Base-by-base conservation (phyloP, 169 alveolate species). In the Neospora caninum region DNA sequence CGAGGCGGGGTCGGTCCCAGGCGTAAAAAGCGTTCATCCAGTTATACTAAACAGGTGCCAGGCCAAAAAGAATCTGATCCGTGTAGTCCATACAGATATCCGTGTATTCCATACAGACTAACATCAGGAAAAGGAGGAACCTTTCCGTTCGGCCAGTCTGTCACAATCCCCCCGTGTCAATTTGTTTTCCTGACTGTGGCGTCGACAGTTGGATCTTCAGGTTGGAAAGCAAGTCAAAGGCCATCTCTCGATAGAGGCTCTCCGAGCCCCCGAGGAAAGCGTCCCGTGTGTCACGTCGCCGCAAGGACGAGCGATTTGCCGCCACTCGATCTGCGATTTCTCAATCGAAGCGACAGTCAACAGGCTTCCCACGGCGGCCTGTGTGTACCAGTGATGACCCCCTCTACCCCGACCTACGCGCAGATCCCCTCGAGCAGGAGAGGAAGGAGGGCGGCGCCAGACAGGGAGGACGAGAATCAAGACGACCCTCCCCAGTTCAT, bases 401-500 rank as follows among this genome's bases (percentile, higher is more conserved):
- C 89, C 6, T 82, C 89, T 6, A 82, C 89, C 34, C 89, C 89
- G 38, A 38, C 69, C 41, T 82, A 82, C 38, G 89, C 64, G 16
- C 1, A 42, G 27, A 29, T 82, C 1, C 89, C 89, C 31, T 0
- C n/a, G 89, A 42, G 67, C 22, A 9, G 41, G 36, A 36, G 41
- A 36, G 89, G 29, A 6, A 36, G 31, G 20, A 39, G 89, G 89
- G 39, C 25, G 89, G 41, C 39, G 34, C 53, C 18, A 7, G 88
- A 80, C 45, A 16, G 4, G 43, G 88, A 41, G 41, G 69, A 82
- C 9, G 89, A 18, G 25, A 20, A 29, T 18, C 54, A 41, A 10
- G 67, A 82, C 20, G 64, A 43, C 4, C 89, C 89, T 29, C 89
- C 89, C 4, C 89, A 82, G 89, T 82, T 82, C 89, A 82, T 82